Evolutionary conservation across 116 monocot genomes (phyloP).

Genomic region (Cymodocea nodosa): DNA sequence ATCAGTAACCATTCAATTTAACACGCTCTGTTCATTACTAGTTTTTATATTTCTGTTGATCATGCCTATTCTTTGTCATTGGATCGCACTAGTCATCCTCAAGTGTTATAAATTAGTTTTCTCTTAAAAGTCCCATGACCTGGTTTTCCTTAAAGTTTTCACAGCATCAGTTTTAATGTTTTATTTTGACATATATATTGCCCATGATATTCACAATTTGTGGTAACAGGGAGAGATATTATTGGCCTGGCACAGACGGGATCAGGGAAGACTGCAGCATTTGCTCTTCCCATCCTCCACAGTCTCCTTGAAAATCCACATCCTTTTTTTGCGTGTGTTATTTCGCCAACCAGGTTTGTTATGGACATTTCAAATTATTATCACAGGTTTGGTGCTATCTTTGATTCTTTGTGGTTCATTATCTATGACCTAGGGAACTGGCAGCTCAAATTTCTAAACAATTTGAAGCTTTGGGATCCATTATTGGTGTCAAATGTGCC

Average conservation of each 20-base stretch:
- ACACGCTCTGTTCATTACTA: too few relatives aligned
- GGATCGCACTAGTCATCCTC: neutral
- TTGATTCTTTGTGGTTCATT: neutral
- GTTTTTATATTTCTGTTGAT: neutral
- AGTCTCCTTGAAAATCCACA: slow-evolving; percentile 55
- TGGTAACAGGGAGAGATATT: slow-evolving; percentile 59
- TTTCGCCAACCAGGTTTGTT: slow-evolving; percentile 83
- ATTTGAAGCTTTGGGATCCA: slow-evolving; percentile 83
- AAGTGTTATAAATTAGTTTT: too few relatives aligned
- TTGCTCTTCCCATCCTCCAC: slow-evolving; percentile 85
- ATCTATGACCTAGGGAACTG: slow-evolving; percentile 44
- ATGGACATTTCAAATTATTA: neutral
- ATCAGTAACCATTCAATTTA: too few relatives aligned
- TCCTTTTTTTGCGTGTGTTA: slow-evolving; percentile 73
- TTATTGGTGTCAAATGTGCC: slow-evolving; percentile 54
- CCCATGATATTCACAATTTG: neutral
- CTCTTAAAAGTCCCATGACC: too few relatives aligned
- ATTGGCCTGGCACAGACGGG: slow-evolving; percentile 91
- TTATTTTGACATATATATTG: neutral
- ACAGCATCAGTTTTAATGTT: neutral
- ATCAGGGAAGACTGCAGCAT: slow-evolving; percentile 92
- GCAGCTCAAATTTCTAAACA: slow-evolving; percentile 85
- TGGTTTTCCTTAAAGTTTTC: neutral
- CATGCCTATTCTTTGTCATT: neutral
- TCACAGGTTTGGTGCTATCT: neutral